These are phyloP conservation scores for Hyphopichia burtonii DNA, from an alignment of 1,139 yeast genomes.

Conservation along the genomic window DNA sequence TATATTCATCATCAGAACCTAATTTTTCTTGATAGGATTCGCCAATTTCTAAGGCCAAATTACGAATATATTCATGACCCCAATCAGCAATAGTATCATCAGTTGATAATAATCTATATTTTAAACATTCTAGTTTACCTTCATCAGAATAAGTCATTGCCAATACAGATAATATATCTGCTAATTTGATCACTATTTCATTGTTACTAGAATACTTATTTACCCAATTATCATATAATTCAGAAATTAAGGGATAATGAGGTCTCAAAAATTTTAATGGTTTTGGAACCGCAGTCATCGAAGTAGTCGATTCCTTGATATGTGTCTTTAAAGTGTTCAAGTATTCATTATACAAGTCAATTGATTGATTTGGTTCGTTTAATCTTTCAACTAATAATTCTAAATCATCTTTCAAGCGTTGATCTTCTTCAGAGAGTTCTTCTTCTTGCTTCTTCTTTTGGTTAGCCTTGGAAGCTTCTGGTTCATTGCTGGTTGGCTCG, in stretches of 20 bases:
- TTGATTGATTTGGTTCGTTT: slow-evolving; percentile 40
- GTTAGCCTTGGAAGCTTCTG: neutral
- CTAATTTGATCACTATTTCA: slow-evolving; percentile 35
- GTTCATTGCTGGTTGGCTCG: neutral
- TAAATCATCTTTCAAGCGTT: slow-evolving; percentile 80
- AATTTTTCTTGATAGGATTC: slow-evolving; percentile 71
- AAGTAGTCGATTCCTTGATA: slow-evolving; percentile 90
- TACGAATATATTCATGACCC: slow-evolving; percentile 99
- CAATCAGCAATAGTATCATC: slow-evolving; percentile 70
- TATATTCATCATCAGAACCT: slow-evolving; percentile 50
- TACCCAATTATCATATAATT: slow-evolving; percentile 69
- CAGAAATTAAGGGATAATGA: slow-evolving; percentile 66
- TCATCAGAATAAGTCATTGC: slow-evolving; percentile 95
- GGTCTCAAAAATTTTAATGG: slow-evolving; percentile 95
- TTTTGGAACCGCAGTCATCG: slow-evolving; percentile 99
- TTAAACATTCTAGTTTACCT: slow-evolving; percentile 76
- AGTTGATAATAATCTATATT: slow-evolving; percentile 69
- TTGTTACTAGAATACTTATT: slow-evolving; percentile 16
- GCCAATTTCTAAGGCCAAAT: slow-evolving; percentile 91
- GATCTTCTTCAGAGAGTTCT: slow-evolving; percentile 92
- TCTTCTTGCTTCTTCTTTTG: slow-evolving; percentile 53
- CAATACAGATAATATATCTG: slow-evolving; percentile 87
- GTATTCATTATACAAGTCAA: slow-evolving; percentile 54
- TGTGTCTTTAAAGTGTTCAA: slow-evolving; percentile 69
- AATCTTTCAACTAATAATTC: slow-evolving; percentile 84